Evolutionary conservation across 2,329 filamentous ascomycete species (phyloP), one percentile per base, ranked within the genome.

Genomic region (Aspergillus viridinutans): DNA sequence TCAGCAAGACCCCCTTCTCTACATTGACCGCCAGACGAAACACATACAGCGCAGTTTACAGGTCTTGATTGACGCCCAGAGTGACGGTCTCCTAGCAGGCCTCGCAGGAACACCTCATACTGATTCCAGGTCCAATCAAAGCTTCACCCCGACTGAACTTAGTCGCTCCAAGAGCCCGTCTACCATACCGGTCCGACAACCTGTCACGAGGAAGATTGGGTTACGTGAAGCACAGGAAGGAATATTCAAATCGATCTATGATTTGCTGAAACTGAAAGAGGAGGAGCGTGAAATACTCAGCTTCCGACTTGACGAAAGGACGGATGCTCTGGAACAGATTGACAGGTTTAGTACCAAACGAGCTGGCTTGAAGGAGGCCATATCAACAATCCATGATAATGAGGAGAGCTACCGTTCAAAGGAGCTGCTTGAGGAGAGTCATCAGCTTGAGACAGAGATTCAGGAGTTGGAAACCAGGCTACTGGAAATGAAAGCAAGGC

Each of bases 51-150:
- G 77, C 53, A 81, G 83, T 58, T 75, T 87, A 9, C 84, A 87
- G 67, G 75, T 76, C 56, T 72, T 86, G 10, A 80, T 87, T 23
- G 84, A 87, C 69, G 82, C 82, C 9, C 84, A 87, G 68, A 81
- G 82, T 32, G 82, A 85, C 62, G 83, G 80, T 20, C 73, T 87
- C 29, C 73, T 80, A 43, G 76, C 78, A 49, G 80, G 79, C 3
- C 68, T 83, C 3, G 70, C 72, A 12, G 71, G 70, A 12, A 69
- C 73, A 26, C 64, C 68, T 5, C 51, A 60, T 29, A 78, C 83
- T 59, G 78, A 80, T 56, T 66, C 43, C 21, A 50, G 53, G 1
- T 82, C 81, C 1, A 80, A 76, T 35, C 78, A 77, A 43, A 83
- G 78, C 60, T 67, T 66, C 52, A 74, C 69, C 8, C 67, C 71